Conservation (phyloP, 1,284 basidiomycete genomes). For the Hemileia vastatrix region DNA sequence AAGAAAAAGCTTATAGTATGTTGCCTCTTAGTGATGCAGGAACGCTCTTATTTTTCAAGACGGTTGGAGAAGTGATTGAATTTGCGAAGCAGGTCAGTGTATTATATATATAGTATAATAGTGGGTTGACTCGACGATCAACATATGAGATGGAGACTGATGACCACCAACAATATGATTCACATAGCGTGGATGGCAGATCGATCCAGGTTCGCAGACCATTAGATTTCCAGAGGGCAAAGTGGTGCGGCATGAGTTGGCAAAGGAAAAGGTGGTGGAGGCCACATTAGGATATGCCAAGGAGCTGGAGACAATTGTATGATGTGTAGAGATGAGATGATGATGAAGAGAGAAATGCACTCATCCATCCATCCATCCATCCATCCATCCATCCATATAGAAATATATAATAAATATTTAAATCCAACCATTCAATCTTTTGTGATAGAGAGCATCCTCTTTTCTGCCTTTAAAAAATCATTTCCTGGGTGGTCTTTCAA, state of each 20-base stretch:
- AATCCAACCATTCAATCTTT: too few relatives aligned
- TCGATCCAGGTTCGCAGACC: constrained; percentile 55
- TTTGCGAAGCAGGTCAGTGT: constrained; percentile 59
- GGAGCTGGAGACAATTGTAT: constrained; percentile 79
- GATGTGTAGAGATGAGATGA: constrained; percentile 25
- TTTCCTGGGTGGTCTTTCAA: too few relatives aligned
- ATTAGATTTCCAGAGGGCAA: constrained; percentile 60
- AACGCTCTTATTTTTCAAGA: constrained; percentile 76
- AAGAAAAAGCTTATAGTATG: constrained; percentile 78
- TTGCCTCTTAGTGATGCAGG: constrained; percentile 77
- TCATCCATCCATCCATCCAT: too few relatives aligned
- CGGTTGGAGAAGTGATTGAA: constrained; percentile 60
- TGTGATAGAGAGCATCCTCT: too few relatives aligned
- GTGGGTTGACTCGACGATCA: too few relatives aligned
- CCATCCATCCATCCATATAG: too few relatives aligned
- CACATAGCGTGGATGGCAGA: constrained; percentile 60
- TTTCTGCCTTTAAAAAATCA: too few relatives aligned
- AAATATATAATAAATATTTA: too few relatives aligned
- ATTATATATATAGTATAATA: too few relatives aligned
- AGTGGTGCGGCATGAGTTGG: constrained; percentile 68
- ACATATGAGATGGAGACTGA: neutral
- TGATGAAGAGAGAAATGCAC: too few relatives aligned
- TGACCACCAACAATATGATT: neutral
- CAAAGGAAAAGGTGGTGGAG: constrained; percentile 66
- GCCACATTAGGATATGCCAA: constrained; percentile 66